Evolutionary conservation across 805 yeast genomes (phyloP), one percentile per base, ranked within the genome.

Genomic region (Schwanniomyces occidentalis): DNA sequence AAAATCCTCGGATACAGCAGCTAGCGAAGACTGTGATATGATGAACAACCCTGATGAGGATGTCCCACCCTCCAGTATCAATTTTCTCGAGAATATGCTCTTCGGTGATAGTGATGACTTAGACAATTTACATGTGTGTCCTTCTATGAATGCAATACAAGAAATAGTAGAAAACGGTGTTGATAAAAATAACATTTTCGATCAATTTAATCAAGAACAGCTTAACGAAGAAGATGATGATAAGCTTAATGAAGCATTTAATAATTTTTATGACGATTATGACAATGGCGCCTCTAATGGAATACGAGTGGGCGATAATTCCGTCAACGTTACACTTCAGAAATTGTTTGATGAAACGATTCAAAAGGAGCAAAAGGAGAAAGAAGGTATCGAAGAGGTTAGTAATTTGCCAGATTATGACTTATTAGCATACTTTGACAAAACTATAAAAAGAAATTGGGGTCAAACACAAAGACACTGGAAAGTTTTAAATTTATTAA

Each of bases 381-480:
- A 24, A 10, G 23, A 32, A 2, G 24, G 27, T 6, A 10, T 24
- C 5, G 21, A 15, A 18, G 29, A 17, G 14, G 14, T 32, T 6
- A 8, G 6, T 18, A 25, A 32, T 30, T 25, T 32, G 21, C 27
- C 41, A 23, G 86, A 80, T 46, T 71, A 69, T 31, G 85, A 81
- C 48, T 59, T 86, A 28, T 76, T 86, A 74, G 83, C 89, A 3
- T 83, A 86, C 53, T 87, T 88, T 58, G 96, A 88, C 54, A 80
- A 78, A 35, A 71, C 78, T 12, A 67, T 86, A 58, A 75, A 70
- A 38, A 63, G 68, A 23, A 84, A 79, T 53, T 90, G 96, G 96
- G 75, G 93, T 18, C 21, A 33, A 18, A 96, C 96, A 5, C 84
- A 71, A 10, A 91, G 85, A 45, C 93, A 87, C 59, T 90, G 97